Evolutionary conservation across 1,284 basidiomycete species (phyloP).

Genomic region (Leucoagaricus sp.): DNA sequence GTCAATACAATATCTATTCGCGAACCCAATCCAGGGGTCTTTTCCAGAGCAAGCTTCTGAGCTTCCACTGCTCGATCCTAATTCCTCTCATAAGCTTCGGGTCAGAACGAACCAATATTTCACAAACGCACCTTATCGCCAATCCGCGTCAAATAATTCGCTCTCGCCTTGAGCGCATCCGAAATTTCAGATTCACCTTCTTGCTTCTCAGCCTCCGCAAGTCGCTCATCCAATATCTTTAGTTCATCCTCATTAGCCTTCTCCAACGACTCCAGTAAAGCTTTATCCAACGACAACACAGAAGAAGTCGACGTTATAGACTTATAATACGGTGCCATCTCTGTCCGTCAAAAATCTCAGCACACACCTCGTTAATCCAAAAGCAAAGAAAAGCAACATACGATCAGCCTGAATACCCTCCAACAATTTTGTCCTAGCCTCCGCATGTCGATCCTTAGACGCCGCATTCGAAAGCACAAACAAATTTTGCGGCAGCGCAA

Average conservation of each 20-base stretch:
- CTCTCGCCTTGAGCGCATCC: constrained; percentile 84
- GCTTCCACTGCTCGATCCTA: constrained; percentile 78
- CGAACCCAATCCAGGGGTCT: constrained; percentile 92
- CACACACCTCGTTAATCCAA: not conserved
- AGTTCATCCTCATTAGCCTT: constrained; percentile 79
- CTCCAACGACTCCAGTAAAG: constrained; percentile 71
- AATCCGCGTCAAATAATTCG: constrained; percentile 86
- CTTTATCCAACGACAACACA: constrained; percentile 51
- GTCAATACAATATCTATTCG: constrained; percentile 92
- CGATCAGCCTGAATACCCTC: constrained; percentile 86
- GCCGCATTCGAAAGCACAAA: constrained; percentile 71
- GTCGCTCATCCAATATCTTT: constrained; percentile 74
- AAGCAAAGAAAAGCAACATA: constrained; percentile 42
- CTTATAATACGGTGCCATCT: constrained; percentile 85
- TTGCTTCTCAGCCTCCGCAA: constrained; percentile 87
- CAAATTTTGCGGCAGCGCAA: constrained; percentile 75
- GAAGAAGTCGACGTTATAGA: constrained; percentile 49
- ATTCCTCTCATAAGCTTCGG: not conserved
- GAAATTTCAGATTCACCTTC: constrained; percentile 94
- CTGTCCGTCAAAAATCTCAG: constrained; percentile 30
- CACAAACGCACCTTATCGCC: constrained; percentile 78
- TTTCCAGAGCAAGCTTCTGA: constrained; percentile 84
- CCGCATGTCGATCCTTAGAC: constrained; percentile 64
- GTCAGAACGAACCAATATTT: not conserved
- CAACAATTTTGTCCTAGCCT: constrained; percentile 68